A percentile compares a stretch with the other conserved stretches of the same genome.
Conservation (phyloP, 352 stramenopile species). For the Phytophthora litchii region DNA sequence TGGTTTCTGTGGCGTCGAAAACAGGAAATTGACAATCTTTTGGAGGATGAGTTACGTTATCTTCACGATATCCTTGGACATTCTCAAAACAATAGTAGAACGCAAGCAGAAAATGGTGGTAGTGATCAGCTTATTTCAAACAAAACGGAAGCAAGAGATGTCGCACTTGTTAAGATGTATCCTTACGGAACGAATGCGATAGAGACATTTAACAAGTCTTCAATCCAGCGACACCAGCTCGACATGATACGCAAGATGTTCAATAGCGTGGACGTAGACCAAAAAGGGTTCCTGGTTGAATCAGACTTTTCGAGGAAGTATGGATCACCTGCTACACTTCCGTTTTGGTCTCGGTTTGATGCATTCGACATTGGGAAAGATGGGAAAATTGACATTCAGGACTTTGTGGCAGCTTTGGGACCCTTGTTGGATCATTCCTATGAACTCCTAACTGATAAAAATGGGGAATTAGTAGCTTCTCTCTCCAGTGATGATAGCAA, state of each 20-base stretch:
- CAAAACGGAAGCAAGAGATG: constrained; percentile 1
- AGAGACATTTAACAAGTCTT: constrained; percentile 56
- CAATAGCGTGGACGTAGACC: constrained; percentile 39
- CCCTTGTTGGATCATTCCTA: constrained; percentile 61
- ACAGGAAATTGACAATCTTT: constrained; percentile 66
- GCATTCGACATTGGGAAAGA: constrained; percentile 63
- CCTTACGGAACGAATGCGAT: constrained; percentile 61
- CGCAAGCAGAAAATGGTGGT: background rate
- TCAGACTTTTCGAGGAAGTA: constrained; percentile 32
- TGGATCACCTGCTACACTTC: constrained; percentile 19
- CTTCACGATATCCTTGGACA: constrained; percentile 42
- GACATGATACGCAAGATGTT: constrained; percentile 56
- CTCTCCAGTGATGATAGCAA: background rate
- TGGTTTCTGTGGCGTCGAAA: constrained; percentile 82
- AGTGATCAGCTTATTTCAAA: background rate
- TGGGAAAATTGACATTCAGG: constrained; percentile 49
- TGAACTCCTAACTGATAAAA: constrained; percentile 27
- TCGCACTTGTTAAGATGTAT: constrained; percentile 54
- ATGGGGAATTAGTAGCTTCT: background rate
- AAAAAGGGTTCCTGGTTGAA: constrained; percentile 43
- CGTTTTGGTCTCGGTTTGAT: constrained; percentile 48
- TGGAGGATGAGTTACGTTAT: constrained; percentile 70
- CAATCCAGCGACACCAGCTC: constrained; percentile 48
- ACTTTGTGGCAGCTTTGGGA: constrained; percentile 64
- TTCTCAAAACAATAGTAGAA: background rate